Base-by-base conservation (phyloP, 805 yeast species). In the Myxozyma geophila region DNA sequence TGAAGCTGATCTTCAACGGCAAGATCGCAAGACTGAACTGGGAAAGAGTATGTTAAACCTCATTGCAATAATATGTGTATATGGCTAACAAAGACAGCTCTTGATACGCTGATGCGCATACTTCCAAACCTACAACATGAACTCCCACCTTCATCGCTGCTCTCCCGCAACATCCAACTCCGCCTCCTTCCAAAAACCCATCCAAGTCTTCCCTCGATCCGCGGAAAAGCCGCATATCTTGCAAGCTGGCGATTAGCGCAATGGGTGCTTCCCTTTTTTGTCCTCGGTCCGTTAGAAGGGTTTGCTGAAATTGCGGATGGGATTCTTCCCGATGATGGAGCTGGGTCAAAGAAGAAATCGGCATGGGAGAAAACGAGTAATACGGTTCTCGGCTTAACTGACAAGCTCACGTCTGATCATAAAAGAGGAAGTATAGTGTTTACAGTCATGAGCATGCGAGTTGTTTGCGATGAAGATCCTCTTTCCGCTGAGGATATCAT, bases 191-290 rank as follows among this genome's bases (percentile, higher is more conserved):
- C 69, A 13, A 66, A 63, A 37, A 49, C 69, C 15, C 69, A 66
- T 47, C 69, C 69, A 2, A 57, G 65, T 10, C 51, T 66, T 6
- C 69, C 69, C 6, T 23, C 69, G n/a, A 64, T 66, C 21, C 58
- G 55, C 12, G 69, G 69, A 43, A 58, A 52, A 43, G 57, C 58
- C n/a, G 67, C 62, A 39, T 66, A 66, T 39, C 21, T 66, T 3
- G 59, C 67, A 35, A 46, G 61, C 13, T 66, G 69, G 69, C 58
- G 68, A 8, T 23, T 66, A 8, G 65, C 68, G n/a, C 69, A 66
- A 49, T 61, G 66, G 69, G 21, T 64, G 7, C 8, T 66, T 13
- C 69, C 69, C 4, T 54, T 66, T 21, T 47, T 64, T 44, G 67
- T 64, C 1, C 59, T 66, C 7, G 69, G 69, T 19, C 69, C 69